phyloP scores from a whole-genome alignment of 768 basidiomycete genomes.

The Candolleomyces efflorescens region DNA sequence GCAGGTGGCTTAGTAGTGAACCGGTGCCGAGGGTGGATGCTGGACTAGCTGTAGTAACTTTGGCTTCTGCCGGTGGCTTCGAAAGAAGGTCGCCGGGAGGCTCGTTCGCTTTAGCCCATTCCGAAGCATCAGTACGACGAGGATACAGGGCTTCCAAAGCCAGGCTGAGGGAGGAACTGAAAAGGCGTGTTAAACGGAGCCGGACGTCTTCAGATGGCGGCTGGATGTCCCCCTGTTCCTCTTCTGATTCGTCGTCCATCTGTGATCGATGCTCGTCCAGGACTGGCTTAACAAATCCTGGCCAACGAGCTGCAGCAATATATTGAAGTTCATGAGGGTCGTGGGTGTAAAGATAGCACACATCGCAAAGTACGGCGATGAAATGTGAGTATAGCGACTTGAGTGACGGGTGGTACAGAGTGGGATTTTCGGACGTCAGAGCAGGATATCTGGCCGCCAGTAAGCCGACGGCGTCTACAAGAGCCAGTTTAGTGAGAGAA shows the following conservation, averaged over 20 bases:
- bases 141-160: constrained; percentile 70
- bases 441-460: constrained; percentile 36
- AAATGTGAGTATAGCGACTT: constrained; percentile 63
- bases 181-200: constrained; percentile 60
- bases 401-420: constrained; percentile 52
- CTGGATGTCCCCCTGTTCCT: constrained; percentile 12
- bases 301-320: constrained; percentile 76
- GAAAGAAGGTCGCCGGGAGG: constrained; percentile 39
- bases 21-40: neutral
- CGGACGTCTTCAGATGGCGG: constrained; percentile 54
- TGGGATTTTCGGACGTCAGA: constrained; percentile 12
- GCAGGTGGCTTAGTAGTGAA: constrained; percentile 26
- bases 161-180: constrained; percentile 55
- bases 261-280: constrained; percentile 40
- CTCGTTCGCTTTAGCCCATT: constrained; percentile 55
- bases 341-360: constrained; percentile 59
- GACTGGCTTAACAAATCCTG: constrained; percentile 69
- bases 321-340: constrained; percentile 72
- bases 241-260: constrained; percentile 19
- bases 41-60: neutral
- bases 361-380: constrained; percentile 49
- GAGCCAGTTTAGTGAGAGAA: neutral
- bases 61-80: constrained; percentile 18
- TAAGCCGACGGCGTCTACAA: constrained; percentile 27
- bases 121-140: constrained; percentile 55